Evolutionary conservation across 768 basidiomycete genomes (phyloP).

Genomic region (Lentinus tigrinus): DNA sequence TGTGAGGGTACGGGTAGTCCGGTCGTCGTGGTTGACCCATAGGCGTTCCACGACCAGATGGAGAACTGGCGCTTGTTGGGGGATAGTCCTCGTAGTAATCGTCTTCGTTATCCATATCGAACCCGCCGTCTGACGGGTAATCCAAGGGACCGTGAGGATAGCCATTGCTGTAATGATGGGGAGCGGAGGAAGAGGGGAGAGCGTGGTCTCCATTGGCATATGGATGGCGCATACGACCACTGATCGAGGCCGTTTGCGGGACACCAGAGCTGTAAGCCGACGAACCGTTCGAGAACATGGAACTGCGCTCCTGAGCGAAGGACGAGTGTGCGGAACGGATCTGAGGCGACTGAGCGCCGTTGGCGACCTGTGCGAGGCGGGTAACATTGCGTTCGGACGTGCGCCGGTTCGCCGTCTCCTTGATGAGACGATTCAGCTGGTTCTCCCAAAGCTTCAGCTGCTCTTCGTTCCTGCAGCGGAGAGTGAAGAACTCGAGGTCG

Average conservation of each 20-base stretch:
- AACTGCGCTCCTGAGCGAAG: constrained; percentile 19
- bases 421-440: constrained; percentile 84
- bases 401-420: constrained; percentile 67
- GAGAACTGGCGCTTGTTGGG: constrained; percentile 38
- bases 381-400: constrained; percentile 63
- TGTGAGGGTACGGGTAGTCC: constrained; percentile 20
- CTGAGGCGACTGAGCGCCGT: constrained; percentile 42
- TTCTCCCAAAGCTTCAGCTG: constrained; percentile 92
- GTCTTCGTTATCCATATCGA: constrained; percentile 70
- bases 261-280: constrained; percentile 17
- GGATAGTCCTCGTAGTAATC: constrained; percentile 81
- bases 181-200: constrained; percentile 10
- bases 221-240: constrained; percentile 21
- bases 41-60: constrained; percentile 77
- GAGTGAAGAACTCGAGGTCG: constrained; percentile 89
- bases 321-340: constrained; percentile 31
- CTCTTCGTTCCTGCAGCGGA: constrained; percentile 91
- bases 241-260: constrained; percentile 21
- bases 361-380: constrained; percentile 44
- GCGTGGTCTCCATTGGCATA: constrained; percentile 25
- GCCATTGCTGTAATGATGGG: constrained; percentile 15
- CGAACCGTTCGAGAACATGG: constrained; percentile 23
- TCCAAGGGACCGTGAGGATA: constrained; percentile 49
- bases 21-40: constrained; percentile 50
- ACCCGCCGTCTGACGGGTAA: constrained; percentile 64